Evolutionary conservation across 176 grass and related monocot genomes (phyloP).

Genomic region (Luzula sylvatica): DNA sequence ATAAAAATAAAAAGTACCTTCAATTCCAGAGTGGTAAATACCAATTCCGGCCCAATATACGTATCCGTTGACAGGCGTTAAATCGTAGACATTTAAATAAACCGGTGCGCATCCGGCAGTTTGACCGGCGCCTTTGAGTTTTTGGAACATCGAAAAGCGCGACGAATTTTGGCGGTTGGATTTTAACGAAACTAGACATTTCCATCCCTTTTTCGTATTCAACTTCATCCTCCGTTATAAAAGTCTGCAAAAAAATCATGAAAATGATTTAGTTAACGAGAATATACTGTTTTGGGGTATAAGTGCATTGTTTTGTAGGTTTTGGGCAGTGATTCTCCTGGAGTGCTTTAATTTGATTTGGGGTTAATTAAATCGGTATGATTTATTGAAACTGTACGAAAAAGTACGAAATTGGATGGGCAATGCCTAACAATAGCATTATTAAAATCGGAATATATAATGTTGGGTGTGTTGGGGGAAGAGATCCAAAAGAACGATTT

Average conservation of each 20-base stretch:
- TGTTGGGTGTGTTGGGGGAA: no score
- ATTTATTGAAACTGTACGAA: no score
- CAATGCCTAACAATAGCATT: no score
- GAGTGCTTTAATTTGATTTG: no score
- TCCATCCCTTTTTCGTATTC: conserved; percentile 73
- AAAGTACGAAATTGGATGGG: no score
- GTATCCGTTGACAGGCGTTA: conserved; percentile 94
- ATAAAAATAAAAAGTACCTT: conserved; percentile 48
- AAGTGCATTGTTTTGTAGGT: no score
- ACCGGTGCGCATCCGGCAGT: conserved; percentile 56
- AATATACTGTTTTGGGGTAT: no score
- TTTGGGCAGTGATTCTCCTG: no score
- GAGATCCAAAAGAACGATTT: no score
- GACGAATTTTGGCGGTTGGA: conserved; percentile 51
- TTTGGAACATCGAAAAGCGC: conserved; percentile 77
- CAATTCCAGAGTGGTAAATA: conserved; percentile 91
- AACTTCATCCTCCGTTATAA: conserved; percentile 71
- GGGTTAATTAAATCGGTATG: no score
- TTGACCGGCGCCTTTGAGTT: conserved; percentile 52
- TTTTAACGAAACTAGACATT: conserved; percentile 72
- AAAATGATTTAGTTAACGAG: no score
- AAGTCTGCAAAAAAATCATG: background rate
- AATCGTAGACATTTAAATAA: conserved; percentile 97
- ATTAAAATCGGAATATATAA: no score
- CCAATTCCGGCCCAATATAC: conserved; percentile 91